Evolutionary conservation across 2,329 filamentous ascomycete species (phyloP), one percentile per base, ranked within the genome.

Genomic region (Aureobasidium subglaciale): DNA sequence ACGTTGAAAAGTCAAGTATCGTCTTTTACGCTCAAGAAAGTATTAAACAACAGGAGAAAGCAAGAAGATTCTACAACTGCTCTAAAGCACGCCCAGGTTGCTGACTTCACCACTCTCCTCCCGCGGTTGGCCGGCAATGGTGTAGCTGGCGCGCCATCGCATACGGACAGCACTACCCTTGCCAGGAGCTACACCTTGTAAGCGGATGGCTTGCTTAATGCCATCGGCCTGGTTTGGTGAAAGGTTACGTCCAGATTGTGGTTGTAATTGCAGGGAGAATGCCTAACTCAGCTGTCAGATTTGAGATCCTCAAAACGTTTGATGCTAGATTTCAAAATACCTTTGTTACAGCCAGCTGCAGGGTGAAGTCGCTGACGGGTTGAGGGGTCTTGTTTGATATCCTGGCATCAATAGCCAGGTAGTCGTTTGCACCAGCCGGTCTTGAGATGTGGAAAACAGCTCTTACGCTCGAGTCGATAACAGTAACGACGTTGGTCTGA

Each of bases 301-400:
- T 37, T 5, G 29, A n/a, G 11, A 7, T 40, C 3, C 6, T 18
- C 10, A 35, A 13, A 27, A 15, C 30, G 15, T 24, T 13, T 20
- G 52, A 27, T 5, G 16, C 8, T 32, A 9, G 6, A n/a, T 35
- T 13, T 41, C 11, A 46, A 24, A 58, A 18, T 75, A 95, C 91
- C 82, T 92, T 97, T 58, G 92, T 93, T 27, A 96, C 92, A 3
- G 93, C 93, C 35, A 95, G 79, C 70, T 96, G 89, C 66, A 96
- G 95, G 57, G 92, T 90, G 27, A 99, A 75, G 60, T 95, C 87
- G 3, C 81, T 80, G 20, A 99, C 79, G 0, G 83, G 80, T 64
- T 87, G 80, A 2, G 80, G 72, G 1, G 85, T 87, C 58, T 82
- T 86, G 68, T 95, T 99, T 16, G 89, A 90, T 68, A 96, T 95